Conservation (phyloP, 2,329 filamentous ascomycete species). For the Alternaria sp. region DNA sequence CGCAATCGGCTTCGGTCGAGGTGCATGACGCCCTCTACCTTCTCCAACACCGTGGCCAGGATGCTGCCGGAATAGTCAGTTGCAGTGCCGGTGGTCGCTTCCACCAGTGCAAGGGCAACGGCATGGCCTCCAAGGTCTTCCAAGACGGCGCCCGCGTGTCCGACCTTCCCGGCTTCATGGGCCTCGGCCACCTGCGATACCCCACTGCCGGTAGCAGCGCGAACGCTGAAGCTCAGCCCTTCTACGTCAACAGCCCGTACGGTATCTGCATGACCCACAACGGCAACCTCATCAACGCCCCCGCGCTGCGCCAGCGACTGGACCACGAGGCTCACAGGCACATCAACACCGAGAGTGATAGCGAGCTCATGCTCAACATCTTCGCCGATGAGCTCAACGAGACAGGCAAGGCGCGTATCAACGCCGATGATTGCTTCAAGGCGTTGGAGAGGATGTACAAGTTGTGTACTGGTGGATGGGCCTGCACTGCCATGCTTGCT, state of each 20-base stretch:
- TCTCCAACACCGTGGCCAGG: slow-evolving; percentile 74
- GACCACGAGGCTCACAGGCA: slow-evolving; percentile 83
- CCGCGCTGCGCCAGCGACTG: slow-evolving; percentile 73
- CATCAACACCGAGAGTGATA: slow-evolving; percentile 90
- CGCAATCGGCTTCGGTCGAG: slow-evolving; percentile 52
- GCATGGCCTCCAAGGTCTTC: slow-evolving; percentile 87
- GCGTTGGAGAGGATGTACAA: slow-evolving; percentile 77
- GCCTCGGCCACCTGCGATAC: slow-evolving; percentile 85
- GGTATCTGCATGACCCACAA: slow-evolving; percentile 86
- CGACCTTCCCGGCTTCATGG: slow-evolving; percentile 85
- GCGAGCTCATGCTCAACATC: slow-evolving; percentile 87
- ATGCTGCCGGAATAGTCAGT: slow-evolving; percentile 85
- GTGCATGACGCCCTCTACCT: slow-evolving; percentile 55
- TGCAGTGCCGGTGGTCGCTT: slow-evolving; percentile 80
- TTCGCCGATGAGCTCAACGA: slow-evolving; percentile 84
- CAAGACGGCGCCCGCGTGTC: slow-evolving; percentile 77
- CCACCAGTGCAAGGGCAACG: slow-evolving; percentile 90
- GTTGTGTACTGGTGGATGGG: slow-evolving; percentile 77
- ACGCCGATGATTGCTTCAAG: slow-evolving; percentile 78
- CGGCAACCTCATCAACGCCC: slow-evolving; percentile 85
- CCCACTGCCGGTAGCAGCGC: slow-evolving; percentile 86
- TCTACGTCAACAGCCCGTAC: slow-evolving; percentile 88
- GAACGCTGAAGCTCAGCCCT: slow-evolving; percentile 89
- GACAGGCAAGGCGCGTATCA: slow-evolving; percentile 82
- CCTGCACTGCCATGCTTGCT: slow-evolving; percentile 83